These are phyloP conservation scores for Neofusicoccum sp. DNA, from an alignment of 2,329 filamentous ascomycete genomes.

Conservation along the genomic window DNA sequence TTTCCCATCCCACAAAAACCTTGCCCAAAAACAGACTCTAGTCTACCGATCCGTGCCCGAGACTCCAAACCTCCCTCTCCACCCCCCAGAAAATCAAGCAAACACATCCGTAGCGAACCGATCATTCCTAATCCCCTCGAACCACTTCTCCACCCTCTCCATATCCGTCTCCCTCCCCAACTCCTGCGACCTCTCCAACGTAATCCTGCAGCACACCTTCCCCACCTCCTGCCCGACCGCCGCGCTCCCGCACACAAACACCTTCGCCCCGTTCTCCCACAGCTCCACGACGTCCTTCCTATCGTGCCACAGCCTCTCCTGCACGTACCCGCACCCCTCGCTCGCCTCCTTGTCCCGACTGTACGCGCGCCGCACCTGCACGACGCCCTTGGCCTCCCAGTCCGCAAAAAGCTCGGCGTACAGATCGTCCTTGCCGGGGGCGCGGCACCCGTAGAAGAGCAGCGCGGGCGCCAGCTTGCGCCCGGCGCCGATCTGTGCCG, in stretches of 20 bases:
- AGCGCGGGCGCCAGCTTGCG: conserved; percentile 60
- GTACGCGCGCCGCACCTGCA: conserved; percentile 64
- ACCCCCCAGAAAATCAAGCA: conserved; percentile 23
- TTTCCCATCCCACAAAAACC: too few relatives aligned
- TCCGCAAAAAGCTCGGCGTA: conserved; percentile 61
- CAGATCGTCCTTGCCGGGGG: conserved; percentile 58
- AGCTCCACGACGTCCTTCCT: conserved; percentile 48
- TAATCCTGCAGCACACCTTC: conserved; percentile 46
- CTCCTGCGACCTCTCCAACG: conserved; percentile 44
- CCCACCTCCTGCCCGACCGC: conserved; percentile 50
- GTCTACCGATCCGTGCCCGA: too few relatives aligned
- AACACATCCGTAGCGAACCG: conserved; percentile 53
- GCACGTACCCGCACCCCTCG: conserved; percentile 56
- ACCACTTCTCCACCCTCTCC: conserved; percentile 41
- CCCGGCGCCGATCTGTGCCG: conserved; percentile 49
- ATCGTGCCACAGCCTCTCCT: conserved; percentile 55
- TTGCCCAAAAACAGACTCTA: too few relatives aligned
- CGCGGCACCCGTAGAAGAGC: conserved; percentile 67
- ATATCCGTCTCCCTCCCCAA: conserved; percentile 15
- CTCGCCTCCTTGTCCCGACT: conserved; percentile 47
- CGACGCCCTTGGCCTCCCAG: conserved; percentile 64
- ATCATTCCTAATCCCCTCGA: conserved; percentile 48
- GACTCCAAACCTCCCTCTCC: too few relatives aligned
- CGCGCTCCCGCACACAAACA: conserved; percentile 67
- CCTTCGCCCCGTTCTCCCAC: conserved; percentile 54